phyloP scores from a whole-genome alignment of 106 monocot genomes.

The Apostasia ramifera region DNA sequence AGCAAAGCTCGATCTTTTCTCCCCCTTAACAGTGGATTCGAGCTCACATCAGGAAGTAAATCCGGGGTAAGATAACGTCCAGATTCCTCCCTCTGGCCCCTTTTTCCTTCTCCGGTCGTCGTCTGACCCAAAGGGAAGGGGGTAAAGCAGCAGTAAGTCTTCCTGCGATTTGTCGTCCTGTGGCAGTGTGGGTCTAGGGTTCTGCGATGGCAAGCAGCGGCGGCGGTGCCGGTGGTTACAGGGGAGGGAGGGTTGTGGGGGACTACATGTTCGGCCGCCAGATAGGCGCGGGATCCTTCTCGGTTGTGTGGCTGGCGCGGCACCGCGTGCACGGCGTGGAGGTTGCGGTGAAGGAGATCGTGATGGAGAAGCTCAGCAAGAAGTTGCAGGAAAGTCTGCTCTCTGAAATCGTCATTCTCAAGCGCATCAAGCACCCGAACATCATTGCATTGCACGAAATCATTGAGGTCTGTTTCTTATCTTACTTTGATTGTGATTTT shows the following conservation, averaged over 20 bases:
- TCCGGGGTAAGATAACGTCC: too few relatives aligned
- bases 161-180: neutral
- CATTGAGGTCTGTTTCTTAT: slow-evolving; percentile 45
- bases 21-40: too few relatives aligned
- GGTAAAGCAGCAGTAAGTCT: too few relatives aligned
- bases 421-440: slow-evolving; percentile 69
- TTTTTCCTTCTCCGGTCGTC: too few relatives aligned
- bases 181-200: slow-evolving; percentile 3
- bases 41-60: too few relatives aligned
- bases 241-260: slow-evolving; percentile 55
- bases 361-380: slow-evolving; percentile 57
- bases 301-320: slow-evolving; percentile 76
- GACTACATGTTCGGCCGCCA: slow-evolving; percentile 74
- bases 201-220: slow-evolving; percentile 15
- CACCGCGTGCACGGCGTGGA: slow-evolving; percentile 59
- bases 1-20: too few relatives aligned
- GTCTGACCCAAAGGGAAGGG: too few relatives aligned
- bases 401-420: slow-evolving; percentile 75
- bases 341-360: slow-evolving; percentile 93
- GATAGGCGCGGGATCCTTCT: slow-evolving; percentile 92
- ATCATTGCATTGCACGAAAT: slow-evolving; percentile 71
- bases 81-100: too few relatives aligned
- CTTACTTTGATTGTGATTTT: neutral
- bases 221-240: slow-evolving; percentile 5
- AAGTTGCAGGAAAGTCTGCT: slow-evolving; percentile 91